These are phyloP conservation scores for Talaromyces ruber DNA, from an alignment of 495 filamentous ascomycete genomes.

Conservation along the genomic window DNA sequence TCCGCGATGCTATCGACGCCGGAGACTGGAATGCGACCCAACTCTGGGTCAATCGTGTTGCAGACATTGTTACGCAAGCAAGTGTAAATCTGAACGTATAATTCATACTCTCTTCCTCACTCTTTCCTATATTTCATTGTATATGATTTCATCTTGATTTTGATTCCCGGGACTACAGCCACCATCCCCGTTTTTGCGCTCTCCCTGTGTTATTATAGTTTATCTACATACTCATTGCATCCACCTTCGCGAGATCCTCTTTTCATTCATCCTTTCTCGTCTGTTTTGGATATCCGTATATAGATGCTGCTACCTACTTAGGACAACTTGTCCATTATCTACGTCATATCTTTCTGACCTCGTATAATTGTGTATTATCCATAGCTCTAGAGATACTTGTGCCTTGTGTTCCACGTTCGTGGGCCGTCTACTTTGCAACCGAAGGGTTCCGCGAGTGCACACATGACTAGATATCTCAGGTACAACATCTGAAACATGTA, in stretches of 20 bases:
- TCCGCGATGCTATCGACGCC: conserved; percentile 70
- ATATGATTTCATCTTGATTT: not conserved
- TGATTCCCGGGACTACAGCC: not conserved
- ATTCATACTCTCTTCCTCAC: not conserved
- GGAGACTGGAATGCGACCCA: conserved; percentile 65
- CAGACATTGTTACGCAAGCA: conserved; percentile 57
- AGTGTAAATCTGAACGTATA: conserved; percentile 20
- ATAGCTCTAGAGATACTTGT: too few species aligned
- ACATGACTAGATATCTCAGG: too few species aligned
- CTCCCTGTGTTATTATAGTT: not conserved
- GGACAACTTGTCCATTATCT: too few species aligned
- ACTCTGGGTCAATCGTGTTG: conserved; percentile 61
- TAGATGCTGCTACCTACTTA: not conserved
- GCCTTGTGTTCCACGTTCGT: too few species aligned
- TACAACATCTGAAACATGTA: too few species aligned
- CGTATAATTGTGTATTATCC: too few species aligned
- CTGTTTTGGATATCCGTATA: not conserved
- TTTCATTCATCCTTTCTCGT: not conserved
- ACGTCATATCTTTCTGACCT: too few species aligned
- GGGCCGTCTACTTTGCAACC: too few species aligned
- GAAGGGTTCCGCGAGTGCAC: too few species aligned
- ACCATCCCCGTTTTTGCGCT: not conserved
- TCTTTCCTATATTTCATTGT: not conserved
- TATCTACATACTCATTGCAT: not conserved
- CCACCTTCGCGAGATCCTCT: not conserved